These are phyloP conservation scores for Talaromyces sp. DNA, from an alignment of 2,329 filamentous ascomycete genomes.

Conservation along the genomic window DNA sequence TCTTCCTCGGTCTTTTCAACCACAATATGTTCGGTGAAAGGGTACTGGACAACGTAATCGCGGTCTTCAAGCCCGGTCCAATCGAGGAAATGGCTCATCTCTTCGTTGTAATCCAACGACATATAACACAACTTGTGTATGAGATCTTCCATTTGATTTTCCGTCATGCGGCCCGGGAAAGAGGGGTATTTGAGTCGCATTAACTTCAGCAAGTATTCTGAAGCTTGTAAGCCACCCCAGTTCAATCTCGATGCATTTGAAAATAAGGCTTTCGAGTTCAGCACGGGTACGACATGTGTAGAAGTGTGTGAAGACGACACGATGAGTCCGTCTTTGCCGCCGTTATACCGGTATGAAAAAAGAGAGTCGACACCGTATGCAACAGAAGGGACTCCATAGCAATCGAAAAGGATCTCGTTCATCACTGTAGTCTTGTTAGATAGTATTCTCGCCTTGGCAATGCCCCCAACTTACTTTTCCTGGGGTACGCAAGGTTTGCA, in stretches of 20 bases:
- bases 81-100: slow-evolving; percentile 72
- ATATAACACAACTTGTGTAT: slow-evolving; percentile 86
- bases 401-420: slow-evolving; percentile 96
- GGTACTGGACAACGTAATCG: slow-evolving; percentile 84
- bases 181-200: slow-evolving; percentile 86
- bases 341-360: slow-evolving; percentile 92
- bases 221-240: slow-evolving; percentile 86
- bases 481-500: slow-evolving; percentile 80
- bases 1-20: slow-evolving; percentile 93
- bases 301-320: slow-evolving; percentile 89
- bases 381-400: slow-evolving; percentile 82
- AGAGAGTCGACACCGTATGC: slow-evolving; percentile 94
- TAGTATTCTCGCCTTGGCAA: not conserved
- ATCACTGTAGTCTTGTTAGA: slow-evolving; percentile 56
- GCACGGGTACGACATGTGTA: slow-evolving; percentile 90
- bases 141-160: slow-evolving; percentile 81
- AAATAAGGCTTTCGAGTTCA: slow-evolving; percentile 77
- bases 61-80: slow-evolving; percentile 89
- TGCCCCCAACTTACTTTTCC: slow-evolving; percentile 62
- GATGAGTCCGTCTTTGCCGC: slow-evolving; percentile 78
- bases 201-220: slow-evolving; percentile 87
- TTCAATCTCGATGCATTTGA: slow-evolving; percentile 83
- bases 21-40: slow-evolving; percentile 84
- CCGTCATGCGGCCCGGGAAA: slow-evolving; percentile 78
- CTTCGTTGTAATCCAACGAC: slow-evolving; percentile 73